These are phyloP conservation scores for Paratinospora sagittata DNA, from an alignment of 164 flowering plant species.

Conservation along the genomic window DNA sequence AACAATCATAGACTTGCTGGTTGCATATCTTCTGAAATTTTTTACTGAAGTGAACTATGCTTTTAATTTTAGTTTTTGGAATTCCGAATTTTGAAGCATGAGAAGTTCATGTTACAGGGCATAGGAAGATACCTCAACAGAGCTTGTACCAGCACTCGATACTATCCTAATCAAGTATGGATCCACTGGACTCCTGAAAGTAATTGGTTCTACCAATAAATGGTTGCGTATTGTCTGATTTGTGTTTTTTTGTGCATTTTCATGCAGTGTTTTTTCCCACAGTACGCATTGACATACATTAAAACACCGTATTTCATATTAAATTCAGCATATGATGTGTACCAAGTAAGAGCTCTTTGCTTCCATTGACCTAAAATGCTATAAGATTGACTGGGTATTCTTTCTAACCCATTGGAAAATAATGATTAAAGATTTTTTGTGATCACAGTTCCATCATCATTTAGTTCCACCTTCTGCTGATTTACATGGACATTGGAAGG, in stretches of 20 bases:
- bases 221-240: background rate
- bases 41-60: background rate
- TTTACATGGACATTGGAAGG: conserved; percentile 54
- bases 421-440: conserved; percentile 2
- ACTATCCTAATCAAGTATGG: conserved; percentile 51
- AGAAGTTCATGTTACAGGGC: conserved; percentile 43
- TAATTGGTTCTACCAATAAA: background rate
- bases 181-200: background rate
- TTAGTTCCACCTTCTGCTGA: conserved; percentile 86
- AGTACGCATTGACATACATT: conserved; percentile 51
- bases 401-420: background rate
- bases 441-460: conserved; percentile 64
- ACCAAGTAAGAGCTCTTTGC: conserved; percentile 47
- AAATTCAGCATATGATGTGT: conserved; percentile 89
- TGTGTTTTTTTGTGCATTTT: conserved; percentile 6
- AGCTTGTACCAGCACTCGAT: conserved; percentile 47
- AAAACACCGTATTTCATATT: conserved; percentile 71
- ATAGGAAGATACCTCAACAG: conserved; percentile 42
- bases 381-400: background rate
- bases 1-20: too few species aligned
- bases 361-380: background rate
- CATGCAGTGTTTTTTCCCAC: conserved; percentile 93
- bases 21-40: too few species aligned
- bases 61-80: background rate
- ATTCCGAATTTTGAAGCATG: background rate